Conservation (phyloP, 2,329 filamentous ascomycete genomes). For the Zymoseptoria tritici region DNA sequence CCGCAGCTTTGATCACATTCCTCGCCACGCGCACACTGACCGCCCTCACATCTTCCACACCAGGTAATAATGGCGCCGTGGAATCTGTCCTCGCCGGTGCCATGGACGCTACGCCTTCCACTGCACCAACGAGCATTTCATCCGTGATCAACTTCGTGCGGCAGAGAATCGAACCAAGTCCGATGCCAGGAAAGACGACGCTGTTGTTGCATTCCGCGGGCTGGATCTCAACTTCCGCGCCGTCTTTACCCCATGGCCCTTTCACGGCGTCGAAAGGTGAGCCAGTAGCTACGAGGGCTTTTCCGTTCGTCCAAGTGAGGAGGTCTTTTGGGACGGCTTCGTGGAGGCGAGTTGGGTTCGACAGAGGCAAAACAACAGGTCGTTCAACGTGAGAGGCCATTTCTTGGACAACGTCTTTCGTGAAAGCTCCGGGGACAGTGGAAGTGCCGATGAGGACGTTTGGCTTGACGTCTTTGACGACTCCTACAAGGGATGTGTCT, state of each 20-base stretch:
- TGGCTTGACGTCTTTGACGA: constrained; percentile 65
- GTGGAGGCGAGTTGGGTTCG: constrained; percentile 76
- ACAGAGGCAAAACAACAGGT: constrained; percentile 83
- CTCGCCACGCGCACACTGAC: constrained; percentile 72
- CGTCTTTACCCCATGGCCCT: constrained; percentile 33
- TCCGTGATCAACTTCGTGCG: constrained; percentile 62
- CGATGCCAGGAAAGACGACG: constrained; percentile 71
- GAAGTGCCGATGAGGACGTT: constrained; percentile 80
- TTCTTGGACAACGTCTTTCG: constrained; percentile 61
- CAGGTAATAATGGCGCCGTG: constrained; percentile 63
- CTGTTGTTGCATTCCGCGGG: constrained; percentile 81
- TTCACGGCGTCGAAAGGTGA: constrained; percentile 72
- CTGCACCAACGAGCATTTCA: constrained; percentile 73
- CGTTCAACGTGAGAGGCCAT: constrained; percentile 67
- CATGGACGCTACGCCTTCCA: constrained; percentile 61
- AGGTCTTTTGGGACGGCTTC: constrained; percentile 74
- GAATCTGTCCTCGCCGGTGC: constrained; percentile 63
- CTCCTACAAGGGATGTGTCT: constrained; percentile 53
- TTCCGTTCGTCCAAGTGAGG: constrained; percentile 69
- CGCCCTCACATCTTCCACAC: constrained; percentile 64
- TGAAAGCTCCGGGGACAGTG: constrained; percentile 69
- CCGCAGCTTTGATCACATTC: constrained; percentile 64
- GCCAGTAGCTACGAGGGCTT: constrained; percentile 73
- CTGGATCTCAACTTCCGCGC: constrained; percentile 45
- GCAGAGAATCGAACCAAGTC: constrained; percentile 67